A percentile compares a stretch with the other conserved stretches of the same genome.
Evolutionary conservation across 2,329 filamentous ascomycete genomes (phyloP).

Genomic region (Calonectria henricotiae): DNA sequence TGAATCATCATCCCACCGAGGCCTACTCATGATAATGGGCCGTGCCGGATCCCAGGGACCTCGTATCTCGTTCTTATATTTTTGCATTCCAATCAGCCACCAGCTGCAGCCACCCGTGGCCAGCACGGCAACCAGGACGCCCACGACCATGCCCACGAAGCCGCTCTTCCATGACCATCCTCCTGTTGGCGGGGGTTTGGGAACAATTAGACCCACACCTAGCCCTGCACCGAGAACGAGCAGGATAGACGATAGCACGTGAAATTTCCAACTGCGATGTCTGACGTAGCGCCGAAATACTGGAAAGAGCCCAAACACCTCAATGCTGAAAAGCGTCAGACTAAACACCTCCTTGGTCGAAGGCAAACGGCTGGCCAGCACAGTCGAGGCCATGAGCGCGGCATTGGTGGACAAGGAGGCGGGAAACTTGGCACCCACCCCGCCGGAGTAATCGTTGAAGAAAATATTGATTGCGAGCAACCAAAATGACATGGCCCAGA

Average conservation of each 20-base stretch:
- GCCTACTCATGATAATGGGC: slow-evolving; percentile 84
- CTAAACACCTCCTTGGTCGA: slow-evolving; percentile 96
- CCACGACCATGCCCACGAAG: slow-evolving; percentile 82
- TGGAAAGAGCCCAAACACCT: slow-evolving; percentile 98
- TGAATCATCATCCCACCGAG: slow-evolving; percentile 65
- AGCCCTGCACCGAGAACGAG: slow-evolving; percentile 86
- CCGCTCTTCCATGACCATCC: slow-evolving; percentile 70
- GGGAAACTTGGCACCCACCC: slow-evolving; percentile 75
- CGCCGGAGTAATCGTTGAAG: slow-evolving; percentile 95
- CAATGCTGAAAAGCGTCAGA: slow-evolving; percentile 94
- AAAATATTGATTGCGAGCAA: slow-evolving; percentile 96
- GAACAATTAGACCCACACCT: slow-evolving; percentile 79
- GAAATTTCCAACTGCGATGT: slow-evolving; percentile 85
- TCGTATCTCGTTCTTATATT: slow-evolving; percentile 99
- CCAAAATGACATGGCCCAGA: slow-evolving; percentile 97
- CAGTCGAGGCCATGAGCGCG: slow-evolving; percentile 95
- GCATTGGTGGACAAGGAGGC: slow-evolving; percentile 92
- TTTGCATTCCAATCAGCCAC: slow-evolving; percentile 97
- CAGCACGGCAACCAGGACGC: slow-evolving; percentile 81
- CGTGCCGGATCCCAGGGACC: slow-evolving; percentile 97
- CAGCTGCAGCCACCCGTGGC: slow-evolving; percentile 95
- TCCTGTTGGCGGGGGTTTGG: slow-evolving; percentile 60
- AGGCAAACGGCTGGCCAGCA: slow-evolving; percentile 90
- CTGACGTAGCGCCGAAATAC: slow-evolving; percentile 93
- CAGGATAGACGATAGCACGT: slow-evolving; percentile 81